These are phyloP conservation scores for Tetracladium marchalianum DNA, from an alignment of 495 filamentous ascomycete genomes.

Conservation along the genomic window DNA sequence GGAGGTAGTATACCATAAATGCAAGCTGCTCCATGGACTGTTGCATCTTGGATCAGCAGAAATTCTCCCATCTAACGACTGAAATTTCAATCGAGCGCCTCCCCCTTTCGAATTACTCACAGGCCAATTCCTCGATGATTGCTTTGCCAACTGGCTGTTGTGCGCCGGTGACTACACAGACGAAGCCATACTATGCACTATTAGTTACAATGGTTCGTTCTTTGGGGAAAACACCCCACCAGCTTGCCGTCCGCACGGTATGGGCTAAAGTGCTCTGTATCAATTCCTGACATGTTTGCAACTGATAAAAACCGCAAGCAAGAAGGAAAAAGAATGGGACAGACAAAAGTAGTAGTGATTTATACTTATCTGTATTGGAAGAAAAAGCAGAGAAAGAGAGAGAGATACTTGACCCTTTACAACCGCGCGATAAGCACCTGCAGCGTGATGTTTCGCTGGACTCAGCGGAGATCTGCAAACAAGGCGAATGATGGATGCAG, in stretches of 20 bases:
- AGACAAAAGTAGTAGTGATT: too few species aligned
- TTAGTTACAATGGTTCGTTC: neutral
- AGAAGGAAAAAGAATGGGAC: too few species aligned
- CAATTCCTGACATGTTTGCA: conserved; percentile 15
- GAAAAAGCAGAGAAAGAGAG: neutral
- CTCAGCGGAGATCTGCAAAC: neutral
- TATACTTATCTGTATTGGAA: too few species aligned
- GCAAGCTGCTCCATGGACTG: conserved; percentile 53
- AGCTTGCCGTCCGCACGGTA: conserved; percentile 51
- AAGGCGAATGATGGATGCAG: neutral
- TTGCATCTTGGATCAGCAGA: conserved; percentile 5
- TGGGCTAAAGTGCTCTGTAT: conserved; percentile 43
- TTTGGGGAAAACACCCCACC: conserved; percentile 23
- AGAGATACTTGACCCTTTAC: neutral
- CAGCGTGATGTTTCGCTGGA: neutral
- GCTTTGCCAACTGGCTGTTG: conserved; percentile 47
- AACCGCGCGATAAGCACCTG: neutral
- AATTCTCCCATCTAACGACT: conserved; percentile 2
- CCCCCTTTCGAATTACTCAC: conserved; percentile 21
- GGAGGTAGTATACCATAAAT: conserved; percentile 37
- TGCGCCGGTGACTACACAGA: conserved; percentile 52
- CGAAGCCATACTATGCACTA: conserved; percentile 44
- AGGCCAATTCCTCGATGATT: conserved; percentile 46
- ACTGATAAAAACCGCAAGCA: too few species aligned
- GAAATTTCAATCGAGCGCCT: neutral